Evolutionary conservation across 2,329 filamentous ascomycete species (phyloP), one percentile per base, ranked within the genome.

Genomic region (Fusarium sterilihyphosum): DNA sequence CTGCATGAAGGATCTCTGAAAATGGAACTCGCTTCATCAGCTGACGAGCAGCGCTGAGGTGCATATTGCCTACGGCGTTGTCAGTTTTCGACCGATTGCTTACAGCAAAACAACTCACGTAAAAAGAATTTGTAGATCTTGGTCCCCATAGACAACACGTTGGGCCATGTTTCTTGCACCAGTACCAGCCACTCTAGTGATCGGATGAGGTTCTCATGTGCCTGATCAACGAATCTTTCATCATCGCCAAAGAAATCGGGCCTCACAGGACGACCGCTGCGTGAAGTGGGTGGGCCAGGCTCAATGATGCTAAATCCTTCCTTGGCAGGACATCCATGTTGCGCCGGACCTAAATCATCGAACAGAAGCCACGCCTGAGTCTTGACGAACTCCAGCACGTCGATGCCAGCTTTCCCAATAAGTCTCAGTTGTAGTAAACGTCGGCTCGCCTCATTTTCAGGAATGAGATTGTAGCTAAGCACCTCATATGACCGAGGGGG

Each of bases 111-210:
- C 2, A 41, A 88, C 94, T 86, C 89, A 97, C 94, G 88, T 53
- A 97, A 87, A 79, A 98, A 95, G 70, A 92, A 91, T 79, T 93
- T 93, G 84, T 98, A 94, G n/a, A 95, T 88, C 76, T 91, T 88
- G 37, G 90, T 89, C 47, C 94, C 91, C 64, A 91, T 87, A 24
- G 85, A 83, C 77, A 96, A 94, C 29, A 94, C 91, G 66, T 92
- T 87, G 22, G 88, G 85, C 92, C 92, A 95, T 62, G 93, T 88
- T 18, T 89, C 92, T 57, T 93, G 90, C 14, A 96, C 88, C 64
- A 94, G 88, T 66, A 94, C 85, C 80, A 96, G 92, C 95, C 96
- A 98, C 79, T 97, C 93, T 67, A 98, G 84, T 43, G 93, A 91
- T 65, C 92, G 89, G 52, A 98, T 94, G 59, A 98, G 87, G 40